Evolutionary conservation across 805 yeast genomes (phyloP), one percentile per base, ranked within the genome.

Genomic region (Candida adriatica): DNA sequence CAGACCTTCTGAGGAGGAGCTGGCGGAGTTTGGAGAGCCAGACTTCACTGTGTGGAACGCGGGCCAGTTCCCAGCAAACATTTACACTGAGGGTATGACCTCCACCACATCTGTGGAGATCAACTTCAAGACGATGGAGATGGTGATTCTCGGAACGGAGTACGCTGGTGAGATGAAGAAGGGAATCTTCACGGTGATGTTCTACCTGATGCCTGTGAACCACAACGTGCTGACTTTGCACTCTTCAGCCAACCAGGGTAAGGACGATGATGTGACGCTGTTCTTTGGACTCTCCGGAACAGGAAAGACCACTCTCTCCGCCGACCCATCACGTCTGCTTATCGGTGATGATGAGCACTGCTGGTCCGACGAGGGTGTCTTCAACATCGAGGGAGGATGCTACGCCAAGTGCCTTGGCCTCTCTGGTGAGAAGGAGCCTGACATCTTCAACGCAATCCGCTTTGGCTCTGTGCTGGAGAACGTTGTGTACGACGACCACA

Each of bases 161-260:
- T 90, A 90, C 57, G 98, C 98, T 34, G 98, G 98, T 55, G 98
- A 90, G 71, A 90, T 90, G 98, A 90, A 90, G 73, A 90, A 90
- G 71, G 98, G 98, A 68, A 87, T 90, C 54, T 87, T 90, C 75
- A 87, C 97, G 15, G 97, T 90, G 40, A 90, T 90, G 98, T 90
- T 92, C 68, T 90, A 90, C 72, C 71, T 92, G 61, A 88, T 88
- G 96, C 98, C 98, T 35, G 79, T 92, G 49, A 85, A 74, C 61
- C 83, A 88, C 70, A 64, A 84, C 53, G 87, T 90, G 38, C 75
- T 90, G 58, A 92, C 97, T 24, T 73, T 90, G 59, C 97, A 90
- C 65, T 88, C 96, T 3, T 84, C 95, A 42, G 85, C 90, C 46
- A 90, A 90, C 68, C 94, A 86, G 68, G 96, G 96, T 61, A 63